Evolutionary conservation across 768 basidiomycete species (phyloP).

Genomic region (Xerocomus brunneocitrinus): DNA sequence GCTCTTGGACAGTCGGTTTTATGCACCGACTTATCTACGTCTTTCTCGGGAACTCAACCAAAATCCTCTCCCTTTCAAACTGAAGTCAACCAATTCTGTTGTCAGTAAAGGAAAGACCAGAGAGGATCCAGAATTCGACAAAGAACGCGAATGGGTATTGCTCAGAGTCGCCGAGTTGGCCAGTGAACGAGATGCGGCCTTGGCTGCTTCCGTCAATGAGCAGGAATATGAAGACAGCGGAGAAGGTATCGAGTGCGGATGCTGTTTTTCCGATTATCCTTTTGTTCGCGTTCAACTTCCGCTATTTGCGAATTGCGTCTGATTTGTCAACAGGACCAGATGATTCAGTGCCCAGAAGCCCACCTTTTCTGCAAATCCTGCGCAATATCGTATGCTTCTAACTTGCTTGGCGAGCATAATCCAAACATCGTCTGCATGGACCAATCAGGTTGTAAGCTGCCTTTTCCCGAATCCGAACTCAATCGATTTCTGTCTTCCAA

Average conservation of each 20-base stretch:
- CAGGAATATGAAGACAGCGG: conserved; percentile 46
- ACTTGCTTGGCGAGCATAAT: conserved; percentile 59
- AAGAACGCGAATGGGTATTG: conserved; percentile 46
- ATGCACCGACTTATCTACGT: conserved; percentile 60
- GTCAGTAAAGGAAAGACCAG: conserved; percentile 38
- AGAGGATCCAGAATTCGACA: conserved; percentile 42
- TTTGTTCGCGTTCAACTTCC: conserved; percentile 48
- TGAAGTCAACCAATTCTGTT: conserved; percentile 32
- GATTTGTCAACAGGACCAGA: conserved; percentile 52
- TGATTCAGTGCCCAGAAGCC: conserved; percentile 86
- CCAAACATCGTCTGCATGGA: conserved; percentile 77
- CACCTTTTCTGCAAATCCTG: conserved; percentile 84
- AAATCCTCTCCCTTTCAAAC: conserved; percentile 34
- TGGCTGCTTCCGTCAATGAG: conserved; percentile 33
- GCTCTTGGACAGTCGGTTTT: conserved; percentile 42
- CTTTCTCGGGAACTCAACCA: conserved; percentile 37
- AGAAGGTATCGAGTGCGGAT: conserved; percentile 79
- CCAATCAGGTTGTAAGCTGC: conserved; percentile 61
- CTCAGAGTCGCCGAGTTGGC: conserved; percentile 30
- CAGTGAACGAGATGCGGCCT: conserved; percentile 23
- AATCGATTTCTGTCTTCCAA: conserved; percentile 61
- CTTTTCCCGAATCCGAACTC: conserved; percentile 68
- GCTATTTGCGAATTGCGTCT: background rate
- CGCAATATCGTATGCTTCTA: conserved; percentile 63
- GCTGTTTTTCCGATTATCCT: conserved; percentile 71